These are phyloP conservation scores for Trichoderma erinaceum DNA, from an alignment of 495 filamentous ascomycete genomes.

Conservation along the genomic window DNA sequence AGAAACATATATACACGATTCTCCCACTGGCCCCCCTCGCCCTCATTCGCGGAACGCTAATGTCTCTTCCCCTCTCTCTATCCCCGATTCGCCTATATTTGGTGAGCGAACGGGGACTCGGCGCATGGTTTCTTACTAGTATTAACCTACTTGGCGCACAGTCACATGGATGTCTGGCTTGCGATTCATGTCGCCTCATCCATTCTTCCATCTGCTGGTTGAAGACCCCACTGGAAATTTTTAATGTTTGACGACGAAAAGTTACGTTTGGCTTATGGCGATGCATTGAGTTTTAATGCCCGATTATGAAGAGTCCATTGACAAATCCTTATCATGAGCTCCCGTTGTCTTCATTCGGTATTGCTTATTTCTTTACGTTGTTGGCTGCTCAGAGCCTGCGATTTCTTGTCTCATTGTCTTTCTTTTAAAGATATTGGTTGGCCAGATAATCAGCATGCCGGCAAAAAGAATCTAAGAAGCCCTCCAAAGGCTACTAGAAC, in stretches of 20 bases:
- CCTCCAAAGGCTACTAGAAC: neutral
- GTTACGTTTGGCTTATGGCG: constrained; percentile 1
- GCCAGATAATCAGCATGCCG: neutral
- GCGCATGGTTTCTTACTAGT: constrained; percentile 67
- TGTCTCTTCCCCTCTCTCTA: constrained; percentile 39
- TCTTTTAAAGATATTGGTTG: neutral
- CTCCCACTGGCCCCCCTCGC: constrained; percentile 64
- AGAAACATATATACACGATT: constrained; percentile 60
- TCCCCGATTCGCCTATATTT: constrained; percentile 46
- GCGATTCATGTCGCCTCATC: neutral
- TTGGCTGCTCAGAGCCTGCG: neutral
- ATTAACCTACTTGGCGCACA: constrained; percentile 1
- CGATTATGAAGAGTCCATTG: neutral
- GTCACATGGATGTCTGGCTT: neutral
- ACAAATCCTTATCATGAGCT: neutral
- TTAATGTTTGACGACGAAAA: neutral
- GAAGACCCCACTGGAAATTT: neutral
- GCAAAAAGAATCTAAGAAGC: no score
- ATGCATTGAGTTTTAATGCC: neutral
- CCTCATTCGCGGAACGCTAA: constrained; percentile 27
- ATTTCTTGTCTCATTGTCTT: neutral
- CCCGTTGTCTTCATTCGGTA: neutral
- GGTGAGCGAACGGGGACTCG: constrained; percentile 52
- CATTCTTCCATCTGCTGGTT: neutral
- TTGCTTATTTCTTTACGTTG: neutral